phyloP scores from a whole-genome alignment of 495 filamentous ascomycete species.

The Penicillium paxilli region DNA sequence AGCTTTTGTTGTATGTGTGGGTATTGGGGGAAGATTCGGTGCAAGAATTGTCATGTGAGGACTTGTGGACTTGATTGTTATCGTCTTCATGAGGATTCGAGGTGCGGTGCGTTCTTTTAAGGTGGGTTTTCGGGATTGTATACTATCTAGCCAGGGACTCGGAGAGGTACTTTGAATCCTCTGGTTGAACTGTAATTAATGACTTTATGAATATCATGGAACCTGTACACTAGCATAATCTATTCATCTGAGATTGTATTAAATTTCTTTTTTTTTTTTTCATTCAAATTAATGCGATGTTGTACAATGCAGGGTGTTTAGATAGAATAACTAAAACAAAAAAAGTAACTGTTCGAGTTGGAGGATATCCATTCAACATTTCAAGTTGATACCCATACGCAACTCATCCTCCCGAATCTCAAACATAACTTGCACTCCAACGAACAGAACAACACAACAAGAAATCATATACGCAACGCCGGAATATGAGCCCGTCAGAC shows the following conservation, averaged over 20 bases:
- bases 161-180: too few relatives aligned
- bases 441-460: conserved; percentile 73
- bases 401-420: conserved; percentile 84
- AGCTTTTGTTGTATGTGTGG: conserved; percentile 87
- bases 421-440: conserved; percentile 93
- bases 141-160: conserved; percentile 9
- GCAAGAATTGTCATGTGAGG: conserved; percentile 77
- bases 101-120: conserved; percentile 66
- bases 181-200: too few relatives aligned
- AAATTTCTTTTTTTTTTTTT: background rate
- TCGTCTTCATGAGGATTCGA: conserved; percentile 73
- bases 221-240: conserved; percentile 20
- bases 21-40: conserved; percentile 86
- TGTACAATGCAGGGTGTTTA: too few relatives aligned
- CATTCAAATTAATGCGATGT: background rate
- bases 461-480: conserved; percentile 71
- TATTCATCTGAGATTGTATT: conserved; percentile 6
- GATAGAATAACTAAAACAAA: too few relatives aligned
- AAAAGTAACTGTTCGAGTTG: too few relatives aligned
- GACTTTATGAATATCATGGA: conserved; percentile 26
- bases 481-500: conserved; percentile 71
- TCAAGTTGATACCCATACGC: conserved; percentile 78
- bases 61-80: conserved; percentile 84
- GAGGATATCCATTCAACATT: conserved; percentile 58
- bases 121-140: conserved; percentile 2